Conservation (phyloP, 106 monocot genomes). For the Dendrobium catenatum region DNA sequence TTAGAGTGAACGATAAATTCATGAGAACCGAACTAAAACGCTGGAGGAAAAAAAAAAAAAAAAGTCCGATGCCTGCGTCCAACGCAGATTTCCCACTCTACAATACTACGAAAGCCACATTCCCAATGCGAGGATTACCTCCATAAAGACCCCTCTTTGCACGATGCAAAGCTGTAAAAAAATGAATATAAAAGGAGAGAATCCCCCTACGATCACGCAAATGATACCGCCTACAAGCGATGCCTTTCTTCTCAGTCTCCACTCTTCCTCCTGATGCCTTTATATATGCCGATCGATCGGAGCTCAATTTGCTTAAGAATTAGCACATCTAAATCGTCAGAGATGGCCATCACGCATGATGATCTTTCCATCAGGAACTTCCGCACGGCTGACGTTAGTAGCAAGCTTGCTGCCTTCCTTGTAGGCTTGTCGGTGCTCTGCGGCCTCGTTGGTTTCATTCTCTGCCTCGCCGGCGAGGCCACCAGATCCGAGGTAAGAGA, state of each 20-base stretch:
- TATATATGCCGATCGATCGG: neutral
- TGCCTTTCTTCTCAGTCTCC: conserved; percentile 25
- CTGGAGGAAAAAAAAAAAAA: neutral
- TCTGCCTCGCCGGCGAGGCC: conserved; percentile 78
- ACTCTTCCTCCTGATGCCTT: conserved; percentile 21
- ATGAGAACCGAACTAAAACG: neutral
- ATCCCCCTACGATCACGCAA: conserved; percentile 24
- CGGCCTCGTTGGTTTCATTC: conserved; percentile 58
- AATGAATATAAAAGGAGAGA: conserved; percentile 2
- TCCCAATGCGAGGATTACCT: neutral
- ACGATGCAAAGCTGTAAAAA: neutral
- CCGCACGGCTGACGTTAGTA: conserved; percentile 15
- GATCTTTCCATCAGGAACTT: conserved; percentile 37
- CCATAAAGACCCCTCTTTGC: neutral
- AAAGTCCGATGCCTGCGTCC: neutral
- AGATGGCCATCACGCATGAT: conserved; percentile 62
- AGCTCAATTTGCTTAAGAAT: neutral
- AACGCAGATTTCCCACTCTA: neutral
- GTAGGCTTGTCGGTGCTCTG: conserved; percentile 65
- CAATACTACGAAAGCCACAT: neutral
- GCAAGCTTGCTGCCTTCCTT: conserved; percentile 40
- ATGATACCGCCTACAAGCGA: conserved; percentile 11
- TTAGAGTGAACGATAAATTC: too few relatives aligned
- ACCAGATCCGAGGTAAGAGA: conserved; percentile 63
- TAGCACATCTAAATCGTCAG: neutral